Conservation (phyloP, 306 rosid species). For the Vigna angularis region DNA sequence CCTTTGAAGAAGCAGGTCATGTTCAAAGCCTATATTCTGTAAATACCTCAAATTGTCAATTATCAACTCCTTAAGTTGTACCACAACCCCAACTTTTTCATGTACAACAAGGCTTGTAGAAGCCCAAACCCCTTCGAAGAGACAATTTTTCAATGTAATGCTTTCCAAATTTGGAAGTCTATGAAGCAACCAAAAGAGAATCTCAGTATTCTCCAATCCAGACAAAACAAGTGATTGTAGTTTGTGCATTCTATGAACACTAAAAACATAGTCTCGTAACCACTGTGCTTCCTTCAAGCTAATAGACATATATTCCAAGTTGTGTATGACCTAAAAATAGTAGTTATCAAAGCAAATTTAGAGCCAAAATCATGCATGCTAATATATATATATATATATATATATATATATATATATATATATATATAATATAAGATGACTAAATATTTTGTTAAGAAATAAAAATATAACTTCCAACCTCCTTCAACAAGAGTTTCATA, state of each 20-base stretch:
- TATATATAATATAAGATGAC: no score
- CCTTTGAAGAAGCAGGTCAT: slow-evolving; percentile 23
- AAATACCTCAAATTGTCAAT: neutral
- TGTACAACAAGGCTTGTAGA: neutral
- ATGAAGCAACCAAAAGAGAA: slow-evolving; percentile 20
- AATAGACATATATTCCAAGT: neutral
- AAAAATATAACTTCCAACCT: neutral
- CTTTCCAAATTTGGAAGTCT: slow-evolving; percentile 31
- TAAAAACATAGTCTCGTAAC: neutral
- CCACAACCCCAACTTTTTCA: slow-evolving; percentile 10
- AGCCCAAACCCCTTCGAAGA: neutral
- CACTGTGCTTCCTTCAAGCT: neutral
- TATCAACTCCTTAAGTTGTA: slow-evolving; percentile 18
- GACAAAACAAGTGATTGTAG: neutral
- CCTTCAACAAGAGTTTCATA: neutral
- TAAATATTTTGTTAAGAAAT: neutral
- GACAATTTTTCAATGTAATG: neutral
- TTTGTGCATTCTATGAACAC: slow-evolving; percentile 24
- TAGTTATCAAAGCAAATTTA: neutral
- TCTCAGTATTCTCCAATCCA: neutral
- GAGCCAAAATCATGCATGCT: neutral
- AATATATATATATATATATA: no score
- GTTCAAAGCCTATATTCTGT: slow-evolving; percentile 12
- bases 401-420: no score
- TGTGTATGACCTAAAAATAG: slow-evolving; percentile 23